Conservation (phyloP, 306 rosid species). For the Prunus mira region DNA sequence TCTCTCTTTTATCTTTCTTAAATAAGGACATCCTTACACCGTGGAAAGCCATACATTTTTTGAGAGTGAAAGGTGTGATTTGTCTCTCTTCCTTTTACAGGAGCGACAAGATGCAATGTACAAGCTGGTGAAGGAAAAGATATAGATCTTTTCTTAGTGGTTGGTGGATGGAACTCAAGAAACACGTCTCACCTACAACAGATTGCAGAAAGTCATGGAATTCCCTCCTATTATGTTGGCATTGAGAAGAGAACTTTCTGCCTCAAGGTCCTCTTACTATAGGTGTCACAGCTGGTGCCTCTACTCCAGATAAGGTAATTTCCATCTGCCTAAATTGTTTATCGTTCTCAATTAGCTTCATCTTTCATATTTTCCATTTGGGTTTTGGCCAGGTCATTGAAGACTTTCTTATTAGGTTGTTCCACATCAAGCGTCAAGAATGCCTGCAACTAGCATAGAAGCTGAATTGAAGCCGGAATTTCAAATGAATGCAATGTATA, state of each 20-base stretch:
- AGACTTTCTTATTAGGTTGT: conserved; percentile 74
- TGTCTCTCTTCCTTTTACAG: conserved; percentile 31
- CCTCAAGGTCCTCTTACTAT: conserved; percentile 78
- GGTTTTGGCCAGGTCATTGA: conserved; percentile 63
- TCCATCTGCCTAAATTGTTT: not conserved
- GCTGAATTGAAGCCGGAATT: too few relatives aligned
- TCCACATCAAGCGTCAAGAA: conserved; percentile 76
- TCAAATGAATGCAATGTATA: too few relatives aligned
- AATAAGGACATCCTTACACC: too few relatives aligned
- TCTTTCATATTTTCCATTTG: not conserved
- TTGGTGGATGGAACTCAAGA: conserved; percentile 99
- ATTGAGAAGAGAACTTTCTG: conserved; percentile 52
- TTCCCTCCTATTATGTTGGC: conserved; percentile 56
- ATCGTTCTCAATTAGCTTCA: not conserved
- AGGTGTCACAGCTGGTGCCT: conserved; percentile 97
- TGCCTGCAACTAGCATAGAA: conserved; percentile 48
- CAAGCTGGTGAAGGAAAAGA: conserved; percentile 72
- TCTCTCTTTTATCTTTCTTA: too few relatives aligned
- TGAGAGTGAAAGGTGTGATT: not conserved
- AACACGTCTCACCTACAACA: conserved; percentile 94
- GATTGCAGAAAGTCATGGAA: conserved; percentile 88
- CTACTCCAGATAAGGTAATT: conserved; percentile 95
- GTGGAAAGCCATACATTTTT: not conserved
- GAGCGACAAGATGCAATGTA: conserved; percentile 99
- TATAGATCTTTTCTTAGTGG: conserved; percentile 78